Evolutionary conservation across 2,329 filamentous ascomycete species (phyloP), one percentile per base, ranked within the genome.

Genomic region (Botrytis elliptica): DNA sequence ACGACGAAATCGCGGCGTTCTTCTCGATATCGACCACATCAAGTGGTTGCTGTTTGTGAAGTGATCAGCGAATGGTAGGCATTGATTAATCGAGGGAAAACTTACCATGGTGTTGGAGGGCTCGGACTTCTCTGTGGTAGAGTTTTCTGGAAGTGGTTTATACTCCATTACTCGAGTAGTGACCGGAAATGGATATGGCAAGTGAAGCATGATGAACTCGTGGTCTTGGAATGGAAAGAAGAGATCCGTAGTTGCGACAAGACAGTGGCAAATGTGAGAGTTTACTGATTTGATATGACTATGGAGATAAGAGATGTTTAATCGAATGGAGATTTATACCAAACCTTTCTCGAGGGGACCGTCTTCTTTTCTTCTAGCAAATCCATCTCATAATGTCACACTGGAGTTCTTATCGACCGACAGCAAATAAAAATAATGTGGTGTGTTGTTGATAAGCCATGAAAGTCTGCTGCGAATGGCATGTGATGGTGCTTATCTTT

Each of bases 401-500:
- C 46, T 3, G 33, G 5, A 20, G 9, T 33, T 52, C 49, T 68
- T 68, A 68, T 68, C 66, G 49, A 46, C 36, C 49, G 49, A 57
- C 16, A 57, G 36, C 25, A 68, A 57, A 12, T 42, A 29, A 57
- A 25, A 60, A 33, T 18, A 18, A 29, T 36, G 12, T 68, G n/a
- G 70, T 68, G 44, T 67, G 70, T 46, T 36, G 70, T 42, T 38
- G 70, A 72, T 72, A 72, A 72, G 70, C 63, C 29, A 42, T 68
- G 40, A 29, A 66, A 25, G 70, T 72, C 70, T 55, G 70, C 63
- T 72, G 70, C 38, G 36, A 60, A 72, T n/a, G 63, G 52, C 70
- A 72, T 72, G 70, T 72, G 70, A 72, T 68, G 70, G 38, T 72
- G 46, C 70, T 72, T 72, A 72, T 72, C 70, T 72, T 59, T 68